Evolutionary conservation across 192 early-diverging fungal genomes (phyloP), one percentile per base, ranked within the genome.

Genomic region (Coemansia sp.): DNA sequence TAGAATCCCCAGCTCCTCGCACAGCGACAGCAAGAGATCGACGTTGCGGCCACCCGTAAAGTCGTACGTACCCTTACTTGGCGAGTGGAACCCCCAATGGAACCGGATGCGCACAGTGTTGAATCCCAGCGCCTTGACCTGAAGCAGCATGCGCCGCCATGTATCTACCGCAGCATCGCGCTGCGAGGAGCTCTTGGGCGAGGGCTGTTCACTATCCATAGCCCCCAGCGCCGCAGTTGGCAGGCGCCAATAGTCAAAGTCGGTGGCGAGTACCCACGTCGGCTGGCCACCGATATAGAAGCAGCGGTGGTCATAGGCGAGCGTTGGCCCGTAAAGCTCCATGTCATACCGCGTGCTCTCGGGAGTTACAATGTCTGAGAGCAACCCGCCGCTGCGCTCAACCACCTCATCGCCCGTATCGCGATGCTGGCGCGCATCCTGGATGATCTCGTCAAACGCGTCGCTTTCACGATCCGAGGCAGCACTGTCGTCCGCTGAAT

Each of bases 221-320:
- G 30, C 44, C 12, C 25, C 40, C 25, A 9, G 16, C 23, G 10
- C 11, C 42, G 4, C 17, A 3, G 85, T 81, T 0, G 88, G 87
- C 10, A 91, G 48, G 20, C 88, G 78, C 88, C 88, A 93, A 57
- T 91, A 90, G 58, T 91, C 87, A 61, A 93, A 93, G 61, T 93
- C 91, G 1, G 85, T 83, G 11, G 79, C 78, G 35, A 85, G 63
- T 20, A 93, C 66, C 44, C 83, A 58, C 1, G 71, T 76, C 0
- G 82, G 83, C 28, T 61, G 75, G 13, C 88, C 87, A 51, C 82
- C 49, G 20, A 93, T 71, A 28, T 75, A 72, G 47, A 93, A 72
- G 17, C 81, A 71, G 50, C 86, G 69, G 43, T 80, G 75, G 53
- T 89, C 85, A 40, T 53, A 72, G 13, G 56, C 43, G n/a, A 72